Conservation (phyloP, 202 grass and related monocot genomes). For the Setaria viridis region DNA sequence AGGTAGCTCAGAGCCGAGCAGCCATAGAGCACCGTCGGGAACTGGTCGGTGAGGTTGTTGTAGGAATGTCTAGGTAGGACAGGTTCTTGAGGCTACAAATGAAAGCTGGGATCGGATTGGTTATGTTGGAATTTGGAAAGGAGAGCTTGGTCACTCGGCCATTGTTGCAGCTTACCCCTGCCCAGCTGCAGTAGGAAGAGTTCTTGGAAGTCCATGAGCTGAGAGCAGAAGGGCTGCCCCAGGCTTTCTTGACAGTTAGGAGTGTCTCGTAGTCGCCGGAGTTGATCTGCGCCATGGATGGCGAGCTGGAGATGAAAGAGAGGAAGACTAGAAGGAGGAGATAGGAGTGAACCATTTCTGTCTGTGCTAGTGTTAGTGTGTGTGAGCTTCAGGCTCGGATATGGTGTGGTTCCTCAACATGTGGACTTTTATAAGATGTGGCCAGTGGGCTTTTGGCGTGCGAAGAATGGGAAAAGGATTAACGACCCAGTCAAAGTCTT, state of each 20-base stretch:
- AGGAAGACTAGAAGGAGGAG: not conserved
- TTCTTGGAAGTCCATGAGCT: constrained; percentile 49
- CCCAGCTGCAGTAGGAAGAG: constrained; percentile 53
- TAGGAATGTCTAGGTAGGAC: constrained; percentile 39
- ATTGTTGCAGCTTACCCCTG: constrained; percentile 17
- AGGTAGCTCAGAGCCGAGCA: constrained; percentile 53
- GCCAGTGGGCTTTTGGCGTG: not conserved
- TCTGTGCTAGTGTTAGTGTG: not conserved
- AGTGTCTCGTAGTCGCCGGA: constrained; percentile 14
- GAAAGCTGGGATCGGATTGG: constrained; percentile 41
- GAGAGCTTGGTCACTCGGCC: constrained; percentile 46
- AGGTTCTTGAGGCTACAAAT: constrained; percentile 57
- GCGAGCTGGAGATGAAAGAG: not conserved
- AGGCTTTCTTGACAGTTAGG: constrained; percentile 44
- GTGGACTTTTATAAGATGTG: not conserved
- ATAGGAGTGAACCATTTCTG: not conserved
- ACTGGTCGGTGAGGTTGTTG: constrained; percentile 56
- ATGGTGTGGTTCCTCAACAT: not conserved
- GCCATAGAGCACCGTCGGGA: constrained; percentile 52
- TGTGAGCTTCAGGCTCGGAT: not conserved
- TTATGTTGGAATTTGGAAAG: not conserved
- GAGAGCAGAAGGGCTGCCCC: constrained; percentile 49
- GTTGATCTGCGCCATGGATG: not conserved
- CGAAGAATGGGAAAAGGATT: not conserved
- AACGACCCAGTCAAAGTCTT: not conserved